phyloP scores from a whole-genome alignment of 352 stramenopile species.

The Hyaloperonospora brassicae region DNA sequence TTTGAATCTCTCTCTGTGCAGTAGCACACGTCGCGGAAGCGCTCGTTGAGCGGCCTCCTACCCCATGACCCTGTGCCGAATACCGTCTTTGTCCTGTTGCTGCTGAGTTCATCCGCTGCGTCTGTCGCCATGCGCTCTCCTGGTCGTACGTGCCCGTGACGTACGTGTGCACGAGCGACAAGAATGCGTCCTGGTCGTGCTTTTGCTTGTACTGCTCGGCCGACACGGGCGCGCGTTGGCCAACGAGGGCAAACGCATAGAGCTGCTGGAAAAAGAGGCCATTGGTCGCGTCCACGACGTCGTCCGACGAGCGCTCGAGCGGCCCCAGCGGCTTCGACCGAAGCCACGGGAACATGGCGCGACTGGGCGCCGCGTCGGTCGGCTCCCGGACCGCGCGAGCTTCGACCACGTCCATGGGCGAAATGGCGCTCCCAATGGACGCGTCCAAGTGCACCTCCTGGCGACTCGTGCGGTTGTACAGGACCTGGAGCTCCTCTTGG shows the following conservation, averaged over 20 bases:
- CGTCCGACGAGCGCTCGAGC: constrained; percentile 31
- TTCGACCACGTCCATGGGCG: constrained; percentile 74
- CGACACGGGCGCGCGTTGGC: constrained; percentile 39
- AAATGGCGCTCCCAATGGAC: constrained; percentile 52
- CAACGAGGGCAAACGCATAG: constrained; percentile 73
- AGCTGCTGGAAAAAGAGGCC: constrained; percentile 82
- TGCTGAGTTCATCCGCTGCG: constrained; percentile 6
- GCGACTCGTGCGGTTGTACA: constrained; percentile 71
- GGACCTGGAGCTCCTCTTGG: constrained; percentile 63
- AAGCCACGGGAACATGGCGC: constrained; percentile 68
- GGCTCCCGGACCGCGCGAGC: constrained; percentile 61
- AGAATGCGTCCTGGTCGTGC: constrained; percentile 53
- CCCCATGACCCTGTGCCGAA: not conserved
- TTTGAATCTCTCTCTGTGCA: constrained; percentile 15
- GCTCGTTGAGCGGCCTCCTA: constrained; percentile 4
- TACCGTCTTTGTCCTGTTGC: constrained; percentile 14
- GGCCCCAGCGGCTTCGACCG: constrained; percentile 46
- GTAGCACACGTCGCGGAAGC: constrained; percentile 13
- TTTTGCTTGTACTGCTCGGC: constrained; percentile 45
- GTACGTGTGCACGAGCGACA: constrained; percentile 59
- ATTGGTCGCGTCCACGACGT: constrained; percentile 57
- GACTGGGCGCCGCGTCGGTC: constrained; percentile 55
- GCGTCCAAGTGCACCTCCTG: constrained; percentile 59
- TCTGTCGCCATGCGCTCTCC: constrained; percentile 10
- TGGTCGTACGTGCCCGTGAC: constrained; percentile 59